phyloP scores from a whole-genome alignment of 2,329 filamentous ascomycete genomes.

The Arthrobotrys conoides region DNA sequence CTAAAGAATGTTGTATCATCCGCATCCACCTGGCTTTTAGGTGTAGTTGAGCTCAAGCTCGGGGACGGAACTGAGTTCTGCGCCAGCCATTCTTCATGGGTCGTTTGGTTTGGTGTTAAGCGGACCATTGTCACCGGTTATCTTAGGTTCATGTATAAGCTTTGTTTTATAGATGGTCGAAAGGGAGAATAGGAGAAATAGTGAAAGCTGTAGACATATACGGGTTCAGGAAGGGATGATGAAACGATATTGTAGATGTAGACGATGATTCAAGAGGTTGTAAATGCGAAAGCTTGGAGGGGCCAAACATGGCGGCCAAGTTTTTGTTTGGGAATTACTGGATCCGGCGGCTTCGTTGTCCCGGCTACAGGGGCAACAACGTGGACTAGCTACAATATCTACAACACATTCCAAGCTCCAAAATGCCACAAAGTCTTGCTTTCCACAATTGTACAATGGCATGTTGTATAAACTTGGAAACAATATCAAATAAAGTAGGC shows the following conservation, averaged over 20 bases:
- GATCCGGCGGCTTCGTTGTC: constrained; percentile 6
- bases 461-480: too few relatives aligned
- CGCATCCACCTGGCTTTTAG: neutral
- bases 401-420: constrained; percentile 32
- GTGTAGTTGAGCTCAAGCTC: neutral
- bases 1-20: constrained; percentile 52
- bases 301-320: neutral
- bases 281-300: neutral
- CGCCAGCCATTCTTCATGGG: constrained; percentile 50
- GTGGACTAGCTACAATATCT: constrained; percentile 20
- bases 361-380: constrained; percentile 32
- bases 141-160: neutral
- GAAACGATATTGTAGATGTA: neutral
- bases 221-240: neutral
- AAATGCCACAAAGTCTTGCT: constrained; percentile 22
- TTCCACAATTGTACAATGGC: too few relatives aligned
- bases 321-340: constrained; percentile 39
- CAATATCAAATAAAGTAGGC: too few relatives aligned
- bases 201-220: neutral
- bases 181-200: neutral
- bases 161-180: neutral
- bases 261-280: neutral
- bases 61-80: constrained; percentile 22
- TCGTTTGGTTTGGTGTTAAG: constrained; percentile 43
- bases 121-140: constrained; percentile 37